Base-by-base conservation (phyloP, 2,329 filamentous ascomycete species). In the Ophiostoma himal-ulmi region DNA sequence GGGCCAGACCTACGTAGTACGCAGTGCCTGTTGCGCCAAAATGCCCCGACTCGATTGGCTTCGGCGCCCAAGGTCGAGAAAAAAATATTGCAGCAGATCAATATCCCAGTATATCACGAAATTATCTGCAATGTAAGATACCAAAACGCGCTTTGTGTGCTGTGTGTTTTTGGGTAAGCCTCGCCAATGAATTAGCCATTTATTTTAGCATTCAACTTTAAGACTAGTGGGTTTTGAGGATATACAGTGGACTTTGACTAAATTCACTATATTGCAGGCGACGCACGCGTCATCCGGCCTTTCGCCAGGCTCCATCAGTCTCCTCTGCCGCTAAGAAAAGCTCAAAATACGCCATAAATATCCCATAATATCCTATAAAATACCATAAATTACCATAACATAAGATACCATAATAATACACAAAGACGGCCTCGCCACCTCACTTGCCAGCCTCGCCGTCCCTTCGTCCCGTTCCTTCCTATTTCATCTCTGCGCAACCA, bases 281-380 rank as follows among this genome's bases (percentile, higher is more conserved):
- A 39, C 36, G 11, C 26, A 65, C 62, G 62, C 62, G 36, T 65
- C 62, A 65, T 65, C 62, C 62, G 11, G 13, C 62, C 62, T 64
- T 20, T 14, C 7, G 30, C 60, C 60, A 11, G 60, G 52, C 52
- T 20, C 52, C 48, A 20, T 54, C n/a, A 20, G n/a, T 22, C 20
- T 64, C 30, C 2, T 17, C 8, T n/a, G 17, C 26, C 34, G 34
- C 34, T 34, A 4, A 17, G 17, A 13, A 62, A 22, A 34, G 26
- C 57, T 17, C 26, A 30, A 13, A 6, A 10, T 8, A 64, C 30
- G 34, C 14, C 34, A 20, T 17, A 39, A n/a, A 39, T 30, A 26
- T 22, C n/a, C 26, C 57, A 30, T 34, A n/a, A 48, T 48, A 44
- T 30, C 1, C 30, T 3, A 30, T 3, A 30, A 13, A 2, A n/a